phyloP scores from a whole-genome alignment of 805 yeast species.

The Candida sakaeoensis region DNA sequence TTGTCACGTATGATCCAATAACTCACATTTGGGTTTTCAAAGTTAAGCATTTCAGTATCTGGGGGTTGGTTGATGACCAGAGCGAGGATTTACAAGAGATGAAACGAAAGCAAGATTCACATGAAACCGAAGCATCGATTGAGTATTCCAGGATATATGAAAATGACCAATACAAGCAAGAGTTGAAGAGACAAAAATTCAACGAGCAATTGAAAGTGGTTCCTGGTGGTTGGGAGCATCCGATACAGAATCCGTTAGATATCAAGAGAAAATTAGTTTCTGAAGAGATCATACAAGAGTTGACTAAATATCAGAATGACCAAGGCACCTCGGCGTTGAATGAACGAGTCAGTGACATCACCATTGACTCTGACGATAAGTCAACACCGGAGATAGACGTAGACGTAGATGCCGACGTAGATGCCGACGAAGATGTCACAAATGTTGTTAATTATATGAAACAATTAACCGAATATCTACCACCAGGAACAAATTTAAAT shows the following conservation, averaged over 20 bases:
- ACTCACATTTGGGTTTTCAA: slow-evolving; percentile 74
- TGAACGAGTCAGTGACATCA: slow-evolving; percentile 29
- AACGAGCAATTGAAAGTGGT: slow-evolving; percentile 25
- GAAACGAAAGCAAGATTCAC: slow-evolving; percentile 30
- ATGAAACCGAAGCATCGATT: slow-evolving; percentile 41
- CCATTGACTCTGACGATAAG: slow-evolving; percentile 25
- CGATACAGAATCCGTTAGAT: slow-evolving; percentile 19
- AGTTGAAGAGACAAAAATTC: slow-evolving; percentile 33
- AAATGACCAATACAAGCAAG: slow-evolving; percentile 25
- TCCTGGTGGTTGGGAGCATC: slow-evolving; percentile 37
- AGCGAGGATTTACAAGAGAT: slow-evolving; percentile 30
- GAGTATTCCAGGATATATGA: slow-evolving; percentile 29
- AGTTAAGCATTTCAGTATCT: slow-evolving; percentile 88
- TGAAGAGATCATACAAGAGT: slow-evolving; percentile 27
- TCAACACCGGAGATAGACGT: slow-evolving; percentile 5
- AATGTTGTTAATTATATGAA: slow-evolving; percentile 23
- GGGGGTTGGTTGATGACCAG: slow-evolving; percentile 64
- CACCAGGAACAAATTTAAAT: slow-evolving; percentile 24
- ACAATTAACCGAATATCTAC: slow-evolving; percentile 29
- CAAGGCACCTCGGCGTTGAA: slow-evolving; percentile 19
- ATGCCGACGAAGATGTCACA: slow-evolving; percentile 10
- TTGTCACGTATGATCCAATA: slow-evolving; percentile 73
- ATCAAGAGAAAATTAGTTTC: slow-evolving; percentile 28
- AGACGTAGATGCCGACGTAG: no score
- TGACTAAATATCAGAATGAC: slow-evolving; percentile 18